Evolutionary conservation across 306 rosid species (phyloP).

Genomic region (Rubus idaeus): DNA sequence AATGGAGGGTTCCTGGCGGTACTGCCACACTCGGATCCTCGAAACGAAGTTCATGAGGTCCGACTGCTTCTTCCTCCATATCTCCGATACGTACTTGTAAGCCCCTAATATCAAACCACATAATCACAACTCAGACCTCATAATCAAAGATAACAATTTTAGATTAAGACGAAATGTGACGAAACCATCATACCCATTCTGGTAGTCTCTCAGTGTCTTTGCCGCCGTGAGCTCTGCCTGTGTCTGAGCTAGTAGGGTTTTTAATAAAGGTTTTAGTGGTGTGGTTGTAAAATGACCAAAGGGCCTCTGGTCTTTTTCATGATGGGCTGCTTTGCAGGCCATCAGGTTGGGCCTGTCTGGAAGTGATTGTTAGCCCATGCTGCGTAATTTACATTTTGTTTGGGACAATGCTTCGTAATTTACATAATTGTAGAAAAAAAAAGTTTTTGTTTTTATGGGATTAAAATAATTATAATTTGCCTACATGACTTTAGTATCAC

Average conservation of each 20-base stretch:
- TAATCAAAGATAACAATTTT: background rate
- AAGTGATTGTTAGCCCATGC: background rate
- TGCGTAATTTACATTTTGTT: no score
- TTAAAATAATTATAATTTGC: no score
- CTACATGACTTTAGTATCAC: no score
- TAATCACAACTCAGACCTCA: background rate
- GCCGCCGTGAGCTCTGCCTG: background rate
- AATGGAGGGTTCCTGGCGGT: conserved; percentile 40
- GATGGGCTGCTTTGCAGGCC: background rate
- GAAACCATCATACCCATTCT: background rate
- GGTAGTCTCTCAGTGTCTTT: background rate
- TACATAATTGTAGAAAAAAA: no score
- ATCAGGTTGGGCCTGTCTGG: background rate
- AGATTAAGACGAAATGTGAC: background rate
- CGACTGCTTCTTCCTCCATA: conserved; percentile 38
- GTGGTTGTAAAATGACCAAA: background rate
- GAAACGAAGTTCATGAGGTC: conserved; percentile 30
- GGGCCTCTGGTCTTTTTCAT: no score
- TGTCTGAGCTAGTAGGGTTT: background rate
- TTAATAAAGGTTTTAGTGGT: background rate
- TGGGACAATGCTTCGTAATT: no score
- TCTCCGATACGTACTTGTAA: conserved; percentile 34
- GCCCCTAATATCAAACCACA: conserved; percentile 4
- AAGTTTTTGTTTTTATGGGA: no score
- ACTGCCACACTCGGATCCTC: conserved; percentile 35